Base-by-base conservation (phyloP, 2,329 filamentous ascomycete species). In the Colletotrichum plurivorum region DNA sequence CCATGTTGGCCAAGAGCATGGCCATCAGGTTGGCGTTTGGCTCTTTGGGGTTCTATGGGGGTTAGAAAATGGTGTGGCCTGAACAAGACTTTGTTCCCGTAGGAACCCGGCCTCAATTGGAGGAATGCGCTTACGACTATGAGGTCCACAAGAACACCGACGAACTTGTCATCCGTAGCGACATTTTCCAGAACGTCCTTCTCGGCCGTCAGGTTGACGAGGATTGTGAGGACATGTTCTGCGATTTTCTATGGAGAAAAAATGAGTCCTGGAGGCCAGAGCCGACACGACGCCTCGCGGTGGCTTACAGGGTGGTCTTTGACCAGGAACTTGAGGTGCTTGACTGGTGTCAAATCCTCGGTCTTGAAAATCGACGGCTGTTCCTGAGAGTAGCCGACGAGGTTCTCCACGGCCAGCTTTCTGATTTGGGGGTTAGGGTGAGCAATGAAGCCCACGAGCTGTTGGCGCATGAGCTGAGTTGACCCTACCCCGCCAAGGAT, bases 391-490 rank as follows among this genome's bases (percentile, higher is more conserved):
- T 93, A 98, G 12, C 94, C 93, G 53, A 98, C 90, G 43, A 98
- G 87, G 75, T 97, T 93, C 80, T 97, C 94, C 62, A 92, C 90
- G 56, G 95, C 95, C 73, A 95, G 87, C 78, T 94, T 90, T 74
- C 96, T 90, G 72, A 98, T 94, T 78, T 97, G 93, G 49, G 94
- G 94, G 78, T 97, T 97, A 69, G 93, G 93, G 82, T 97, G 92
- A 80, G 93, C 92, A 69, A 98, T 93, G 82, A 98, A 98, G 79
- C 94, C 94, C 71, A 98, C 94, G 62, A 97, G 90, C 94, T 97
- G 74, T 54, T 36, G 16, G 15, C n/a, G n/a, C 57, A 67, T 63
- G 53, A 62, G 45, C 48, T 55, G 46, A 65, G 36, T 27, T 52
- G n/a, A 51, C 39, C 54, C 70, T 69, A 70, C 63, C 12, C 39